phyloP scores from a whole-genome alignment of 2,329 filamentous ascomycete genomes.

The Colletotrichum viniferum region DNA sequence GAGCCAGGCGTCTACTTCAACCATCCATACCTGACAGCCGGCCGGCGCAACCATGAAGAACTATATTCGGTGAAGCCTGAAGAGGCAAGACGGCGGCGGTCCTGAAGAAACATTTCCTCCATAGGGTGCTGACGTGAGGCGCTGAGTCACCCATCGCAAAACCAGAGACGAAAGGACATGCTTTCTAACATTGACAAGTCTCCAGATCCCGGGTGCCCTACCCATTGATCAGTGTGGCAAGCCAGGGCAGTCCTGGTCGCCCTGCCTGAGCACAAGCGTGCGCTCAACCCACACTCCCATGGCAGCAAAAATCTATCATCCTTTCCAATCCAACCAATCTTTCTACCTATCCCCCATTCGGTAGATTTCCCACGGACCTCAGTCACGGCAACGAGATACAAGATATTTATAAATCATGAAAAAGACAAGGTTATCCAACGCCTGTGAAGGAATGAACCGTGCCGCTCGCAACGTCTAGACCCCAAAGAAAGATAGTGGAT shows the following conservation, averaged over 20 bases:
- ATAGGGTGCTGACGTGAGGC: slow-evolving; percentile 11
- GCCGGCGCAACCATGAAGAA: neutral
- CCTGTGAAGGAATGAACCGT: neutral
- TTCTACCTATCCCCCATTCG: neutral
- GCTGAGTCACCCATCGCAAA: slow-evolving; percentile 1
- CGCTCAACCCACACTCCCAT: neutral
- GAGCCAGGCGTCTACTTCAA: neutral
- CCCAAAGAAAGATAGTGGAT: neutral
- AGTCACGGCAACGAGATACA: neutral
- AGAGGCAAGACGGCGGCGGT: neutral
- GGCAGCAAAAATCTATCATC: neutral
- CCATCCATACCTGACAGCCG: neutral
- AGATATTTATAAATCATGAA: neutral
- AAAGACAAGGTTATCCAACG: neutral
- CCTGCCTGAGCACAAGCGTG: neutral
- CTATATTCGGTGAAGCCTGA: neutral
- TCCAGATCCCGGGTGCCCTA: neutral
- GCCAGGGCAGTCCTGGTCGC: neutral
- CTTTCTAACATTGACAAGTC: neutral
- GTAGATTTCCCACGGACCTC: neutral
- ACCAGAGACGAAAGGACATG: neutral
- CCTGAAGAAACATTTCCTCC: neutral
- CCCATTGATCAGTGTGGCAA: neutral
- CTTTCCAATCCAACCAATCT: neutral
- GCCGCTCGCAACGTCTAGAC: neutral